These are phyloP conservation scores for Trifolium pratense DNA, from an alignment of 306 rosid species.

Conservation along the genomic window DNA sequence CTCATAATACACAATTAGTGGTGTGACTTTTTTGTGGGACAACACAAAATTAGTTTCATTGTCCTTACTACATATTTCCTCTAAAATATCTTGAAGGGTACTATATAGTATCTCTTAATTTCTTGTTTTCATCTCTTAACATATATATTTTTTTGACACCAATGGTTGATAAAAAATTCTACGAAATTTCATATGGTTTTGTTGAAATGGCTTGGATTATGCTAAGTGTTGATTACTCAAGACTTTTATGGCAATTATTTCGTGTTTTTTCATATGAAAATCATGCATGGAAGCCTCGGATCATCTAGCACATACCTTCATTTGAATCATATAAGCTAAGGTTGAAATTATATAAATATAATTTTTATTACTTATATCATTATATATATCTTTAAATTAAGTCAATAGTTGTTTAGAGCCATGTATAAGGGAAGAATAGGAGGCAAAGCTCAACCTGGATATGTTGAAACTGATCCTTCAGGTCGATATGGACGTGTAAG, in stretches of 20 bases:
- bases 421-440: conserved; percentile 57
- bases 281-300: conserved; percentile 89
- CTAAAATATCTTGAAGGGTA: neutral
- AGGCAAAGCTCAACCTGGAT: conserved; percentile 53
- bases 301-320: conserved; percentile 56
- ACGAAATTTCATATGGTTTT: conserved; percentile 58
- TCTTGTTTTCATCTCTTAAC: conserved; percentile 3
- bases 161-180: conserved; percentile 67
- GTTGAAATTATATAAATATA: conserved; percentile 18
- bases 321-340: conserved; percentile 11
- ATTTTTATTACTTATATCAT: neutral
- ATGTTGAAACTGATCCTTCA: conserved; percentile 87
- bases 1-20: conserved; percentile 29
- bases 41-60: conserved; percentile 29
- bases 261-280: conserved; percentile 78
- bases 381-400: conserved; percentile 12
- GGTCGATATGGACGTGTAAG: conserved; percentile 93
- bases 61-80: conserved; percentile 1
- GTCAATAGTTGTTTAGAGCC: conserved; percentile 19
- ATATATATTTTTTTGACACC: neutral
- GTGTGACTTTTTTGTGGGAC: conserved; percentile 39
- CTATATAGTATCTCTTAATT: neutral
- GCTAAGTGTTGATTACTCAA: conserved; percentile 75
- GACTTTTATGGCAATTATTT: conserved; percentile 73
- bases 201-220: conserved; percentile 78